A percentile compares a stretch with the other conserved stretches of the same genome.
Evolutionary conservation across 78 protist genomes (phyloP).

Genomic region (Goniomonas avonlea): DNA sequence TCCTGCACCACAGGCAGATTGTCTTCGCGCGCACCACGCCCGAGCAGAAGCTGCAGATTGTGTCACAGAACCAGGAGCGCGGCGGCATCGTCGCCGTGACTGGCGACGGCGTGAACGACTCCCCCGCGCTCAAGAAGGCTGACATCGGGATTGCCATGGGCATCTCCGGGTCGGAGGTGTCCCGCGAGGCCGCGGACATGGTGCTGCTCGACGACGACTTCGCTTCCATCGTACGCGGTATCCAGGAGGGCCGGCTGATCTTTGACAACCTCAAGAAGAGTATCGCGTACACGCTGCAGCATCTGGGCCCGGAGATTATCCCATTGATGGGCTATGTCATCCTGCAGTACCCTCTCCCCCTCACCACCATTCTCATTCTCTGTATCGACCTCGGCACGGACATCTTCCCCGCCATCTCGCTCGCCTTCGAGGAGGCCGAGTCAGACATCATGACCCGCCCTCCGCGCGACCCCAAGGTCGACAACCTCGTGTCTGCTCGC

Average conservation of each 20-base stretch:
- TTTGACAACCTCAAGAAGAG: conserved; percentile 83
- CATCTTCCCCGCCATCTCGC: conserved; percentile 75
- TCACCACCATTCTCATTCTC: conserved; percentile 65
- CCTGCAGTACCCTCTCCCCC: conserved; percentile 67
- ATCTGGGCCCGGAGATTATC: conserved; percentile 72
- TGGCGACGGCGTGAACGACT: conserved; percentile 95
- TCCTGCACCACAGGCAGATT: background rate
- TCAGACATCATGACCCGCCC: conserved; percentile 76
- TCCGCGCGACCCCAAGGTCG: conserved; percentile 69
- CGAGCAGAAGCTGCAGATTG: conserved; percentile 54
- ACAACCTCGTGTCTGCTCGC: conserved; percentile 58
- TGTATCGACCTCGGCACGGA: conserved; percentile 85
- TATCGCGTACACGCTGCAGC: conserved; percentile 79
- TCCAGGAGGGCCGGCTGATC: conserved; percentile 85
- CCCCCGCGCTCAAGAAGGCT: conserved; percentile 86
- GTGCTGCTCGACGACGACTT: conserved; percentile 18
- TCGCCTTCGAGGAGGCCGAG: conserved; percentile 68
- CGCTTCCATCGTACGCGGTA: conserved; percentile 71
- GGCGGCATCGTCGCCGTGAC: conserved; percentile 68
- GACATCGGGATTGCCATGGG: conserved; percentile 96
- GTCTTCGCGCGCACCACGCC: conserved; percentile 71
- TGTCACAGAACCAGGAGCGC: conserved; percentile 36
- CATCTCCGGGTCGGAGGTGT: conserved; percentile 87
- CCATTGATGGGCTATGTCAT: conserved; percentile 74
- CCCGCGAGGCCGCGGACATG: conserved; percentile 85